These are phyloP conservation scores for Pinus albicaulis DNA, from an alignment of 75 land plant genomes.

Conservation along the genomic window DNA sequence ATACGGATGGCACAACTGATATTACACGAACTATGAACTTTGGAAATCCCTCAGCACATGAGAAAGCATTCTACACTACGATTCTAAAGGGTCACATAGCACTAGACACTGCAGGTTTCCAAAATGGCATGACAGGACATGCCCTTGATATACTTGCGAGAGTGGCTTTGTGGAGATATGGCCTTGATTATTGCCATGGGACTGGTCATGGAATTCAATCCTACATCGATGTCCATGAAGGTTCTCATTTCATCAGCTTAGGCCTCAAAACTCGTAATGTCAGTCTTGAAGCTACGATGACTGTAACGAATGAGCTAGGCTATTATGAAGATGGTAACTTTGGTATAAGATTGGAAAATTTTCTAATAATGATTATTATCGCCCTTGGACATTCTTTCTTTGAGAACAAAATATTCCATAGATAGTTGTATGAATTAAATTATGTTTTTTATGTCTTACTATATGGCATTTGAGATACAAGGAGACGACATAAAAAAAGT, in stretches of 20 bases:
- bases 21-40: constrained; percentile 96
- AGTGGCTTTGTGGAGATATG: constrained; percentile 86
- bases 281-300: constrained; percentile 89
- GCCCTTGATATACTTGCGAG: constrained; percentile 94
- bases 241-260: constrained; percentile 95
- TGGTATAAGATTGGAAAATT: constrained; percentile 96
- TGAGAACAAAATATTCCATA: too few species aligned
- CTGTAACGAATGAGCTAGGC: constrained; percentile 98
- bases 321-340: constrained; percentile 98
- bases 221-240: constrained; percentile 98
- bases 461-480: too few species aligned
- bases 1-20: constrained; percentile 98
- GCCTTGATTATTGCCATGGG: constrained; percentile 98
- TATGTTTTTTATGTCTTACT: too few species aligned
- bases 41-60: constrained; percentile 94
- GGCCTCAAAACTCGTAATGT: constrained; percentile 90
- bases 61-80: constrained; percentile 89
- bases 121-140: constrained; percentile 95
- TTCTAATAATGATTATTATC: too few species aligned
- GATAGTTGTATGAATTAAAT: too few species aligned
- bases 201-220: constrained; percentile 98
- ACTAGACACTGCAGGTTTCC: constrained; percentile 84
- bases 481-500: too few species aligned
- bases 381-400: too few species aligned
- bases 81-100: constrained; percentile 97